A percentile compares a stretch with the other conserved stretches of the same genome.
These are phyloP conservation scores for Hypoxylon rickii DNA, from an alignment of 495 filamentous ascomycete genomes.

Conservation along the genomic window DNA sequence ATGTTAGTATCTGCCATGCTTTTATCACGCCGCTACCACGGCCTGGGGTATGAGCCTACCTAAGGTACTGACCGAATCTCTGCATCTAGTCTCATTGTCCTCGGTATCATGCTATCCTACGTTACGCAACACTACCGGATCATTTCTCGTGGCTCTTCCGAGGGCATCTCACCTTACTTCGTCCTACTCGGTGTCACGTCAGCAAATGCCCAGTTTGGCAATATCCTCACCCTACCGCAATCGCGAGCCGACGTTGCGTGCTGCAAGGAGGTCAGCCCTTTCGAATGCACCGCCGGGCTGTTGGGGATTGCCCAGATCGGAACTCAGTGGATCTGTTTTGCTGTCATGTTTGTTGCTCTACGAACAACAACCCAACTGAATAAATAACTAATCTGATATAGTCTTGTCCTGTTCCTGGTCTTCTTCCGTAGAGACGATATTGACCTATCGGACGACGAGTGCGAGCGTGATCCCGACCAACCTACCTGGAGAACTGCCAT, in stretches of 20 bases:
- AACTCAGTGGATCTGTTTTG: constrained; percentile 89
- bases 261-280: constrained; percentile 76
- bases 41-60: not conserved
- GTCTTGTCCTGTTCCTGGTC: constrained; percentile 81
- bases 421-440: constrained; percentile 73
- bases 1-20: constrained; percentile 48
- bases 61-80: constrained; percentile 8
- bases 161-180: constrained; percentile 93
- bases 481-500: constrained; percentile 78
- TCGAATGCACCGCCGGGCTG: constrained; percentile 82
- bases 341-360: constrained; percentile 70
- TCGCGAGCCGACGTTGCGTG: constrained; percentile 81
- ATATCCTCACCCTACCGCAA: constrained; percentile 81
- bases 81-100: constrained; percentile 71
- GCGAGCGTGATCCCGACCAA: constrained; percentile 43
- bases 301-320: constrained; percentile 89
- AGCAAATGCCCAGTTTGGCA: constrained; percentile 83
- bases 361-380: not conserved
- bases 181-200: constrained; percentile 90
- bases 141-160: constrained; percentile 82
- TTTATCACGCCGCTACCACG: not conserved
- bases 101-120: constrained; percentile 93
- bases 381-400: constrained; percentile 39
- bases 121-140: constrained; percentile 94
- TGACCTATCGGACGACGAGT: constrained; percentile 52